Evolutionary conservation across 1,284 basidiomycete species (phyloP).

Genomic region (Polyporus tsugae): DNA sequence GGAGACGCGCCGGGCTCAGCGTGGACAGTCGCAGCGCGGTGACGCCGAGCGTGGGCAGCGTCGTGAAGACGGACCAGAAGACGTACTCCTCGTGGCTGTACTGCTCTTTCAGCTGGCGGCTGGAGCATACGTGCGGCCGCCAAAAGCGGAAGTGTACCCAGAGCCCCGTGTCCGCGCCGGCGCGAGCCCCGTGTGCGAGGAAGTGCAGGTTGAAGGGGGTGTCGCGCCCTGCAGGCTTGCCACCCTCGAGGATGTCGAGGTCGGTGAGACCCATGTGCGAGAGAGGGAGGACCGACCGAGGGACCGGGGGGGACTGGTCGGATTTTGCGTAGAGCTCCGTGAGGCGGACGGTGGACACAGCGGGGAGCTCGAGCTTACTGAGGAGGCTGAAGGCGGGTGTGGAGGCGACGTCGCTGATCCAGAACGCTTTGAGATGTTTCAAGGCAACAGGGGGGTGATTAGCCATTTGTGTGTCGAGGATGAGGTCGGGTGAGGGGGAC

Average conservation of each 20-base stretch:
- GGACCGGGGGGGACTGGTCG: too few relatives aligned
- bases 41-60: background rate
- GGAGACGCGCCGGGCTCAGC: background rate
- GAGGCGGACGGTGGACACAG: background rate
- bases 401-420: background rate
- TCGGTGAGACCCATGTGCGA: background rate
- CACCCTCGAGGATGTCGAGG: constrained; percentile 1
- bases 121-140: background rate
- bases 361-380: background rate
- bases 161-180: background rate
- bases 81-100: background rate
- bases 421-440: background rate
- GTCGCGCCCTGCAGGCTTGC: background rate
- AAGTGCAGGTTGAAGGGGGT: background rate
- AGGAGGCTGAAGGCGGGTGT: background rate
- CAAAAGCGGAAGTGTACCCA: background rate
- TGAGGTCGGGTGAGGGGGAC: background rate
- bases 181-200: background rate
- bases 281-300: background rate
- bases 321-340: background rate
- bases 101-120: background rate
- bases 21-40: background rate
- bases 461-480: background rate
- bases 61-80: background rate
- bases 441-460: background rate